These are phyloP conservation scores for Lachancea lanzarotensis DNA, from an alignment of 805 yeast species.

Conservation along the genomic window DNA sequence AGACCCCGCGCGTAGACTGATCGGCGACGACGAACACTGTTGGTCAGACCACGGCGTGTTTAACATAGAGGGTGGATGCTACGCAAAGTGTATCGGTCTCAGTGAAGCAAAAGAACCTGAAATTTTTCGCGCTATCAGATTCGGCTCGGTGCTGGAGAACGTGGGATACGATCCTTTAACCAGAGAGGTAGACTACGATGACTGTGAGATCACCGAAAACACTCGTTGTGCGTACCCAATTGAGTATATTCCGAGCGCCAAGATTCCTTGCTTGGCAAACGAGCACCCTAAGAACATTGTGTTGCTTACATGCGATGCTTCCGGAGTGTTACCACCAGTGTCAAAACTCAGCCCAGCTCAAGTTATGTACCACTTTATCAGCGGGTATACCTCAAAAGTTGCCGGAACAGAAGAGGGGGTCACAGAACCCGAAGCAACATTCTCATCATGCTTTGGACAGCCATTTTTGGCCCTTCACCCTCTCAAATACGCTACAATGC, in stretches of 20 bases:
- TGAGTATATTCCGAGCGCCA: slow-evolving; percentile 92
- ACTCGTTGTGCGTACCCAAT: slow-evolving; percentile 99
- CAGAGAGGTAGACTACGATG: slow-evolving; percentile 80
- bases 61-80: slow-evolving; percentile 99
- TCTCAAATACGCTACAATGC: slow-evolving; percentile 94
- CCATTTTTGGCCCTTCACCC: slow-evolving; percentile 98
- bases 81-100: slow-evolving; percentile 92
- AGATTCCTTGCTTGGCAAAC: slow-evolving; percentile 88
- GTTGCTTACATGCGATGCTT: slow-evolving; percentile 92
- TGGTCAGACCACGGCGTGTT: slow-evolving; percentile 98
- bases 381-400: slow-evolving; percentile 98
- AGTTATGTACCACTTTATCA: slow-evolving; percentile 98
- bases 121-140: slow-evolving; percentile 88
- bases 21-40: slow-evolving; percentile 99
- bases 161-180: slow-evolving; percentile 75
- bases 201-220: slow-evolving; percentile 84
- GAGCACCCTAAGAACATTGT: slow-evolving; percentile 89
- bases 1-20: slow-evolving; percentile 85
- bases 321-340: slow-evolving; percentile 96
- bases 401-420: slow-evolving; percentile 99
- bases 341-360: slow-evolving; percentile 89
- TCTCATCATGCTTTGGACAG: slow-evolving; percentile 98
- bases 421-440: slow-evolving; percentile 96
- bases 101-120: slow-evolving; percentile 94
- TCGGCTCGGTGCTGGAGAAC: slow-evolving; percentile 92